phyloP scores from a whole-genome alignment of 1,139 yeast genomes.

The Diutina catenulata region DNA sequence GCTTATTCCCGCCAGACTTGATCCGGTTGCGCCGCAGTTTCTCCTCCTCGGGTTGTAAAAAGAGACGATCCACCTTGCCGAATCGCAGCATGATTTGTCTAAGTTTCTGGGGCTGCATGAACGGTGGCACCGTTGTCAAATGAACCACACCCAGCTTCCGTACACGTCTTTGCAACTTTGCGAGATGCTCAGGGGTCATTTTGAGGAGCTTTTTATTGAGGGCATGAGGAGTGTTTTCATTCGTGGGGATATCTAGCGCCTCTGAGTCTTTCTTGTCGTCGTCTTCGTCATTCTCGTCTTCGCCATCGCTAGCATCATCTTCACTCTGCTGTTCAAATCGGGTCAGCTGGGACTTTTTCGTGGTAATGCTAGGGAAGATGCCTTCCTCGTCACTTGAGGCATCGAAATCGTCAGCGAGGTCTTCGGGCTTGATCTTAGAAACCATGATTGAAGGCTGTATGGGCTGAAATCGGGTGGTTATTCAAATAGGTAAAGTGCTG shows the following conservation, averaged over 20 bases:
- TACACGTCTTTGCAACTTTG: constrained; percentile 43
- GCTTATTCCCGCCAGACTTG: constrained; percentile 90
- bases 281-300: background rate
- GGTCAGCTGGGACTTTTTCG: background rate
- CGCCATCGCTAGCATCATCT: constrained; percentile 4
- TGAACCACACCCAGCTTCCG: constrained; percentile 86
- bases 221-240: constrained; percentile 9
- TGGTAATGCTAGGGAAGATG: background rate
- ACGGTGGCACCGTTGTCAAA: constrained; percentile 84
- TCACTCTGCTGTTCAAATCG: background rate
- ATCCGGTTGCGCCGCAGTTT: constrained; percentile 54
- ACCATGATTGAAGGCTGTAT: too few relatives aligned
- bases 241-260: constrained; percentile 8
- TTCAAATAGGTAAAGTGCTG: too few relatives aligned
- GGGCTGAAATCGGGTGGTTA: too few relatives aligned
- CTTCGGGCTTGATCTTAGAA: too few relatives aligned
- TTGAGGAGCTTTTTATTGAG: constrained; percentile 25
- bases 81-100: constrained; percentile 70
- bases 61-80: constrained; percentile 79
- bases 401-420: constrained; percentile 3
- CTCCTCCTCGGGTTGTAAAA: constrained; percentile 77
- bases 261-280: background rate
- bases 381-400: constrained; percentile 5
- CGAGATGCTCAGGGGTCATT: constrained; percentile 42
- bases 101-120: constrained; percentile 89